phyloP scores from a whole-genome alignment of 2,329 filamentous ascomycete genomes.

The Cryphonectria parasitica region DNA sequence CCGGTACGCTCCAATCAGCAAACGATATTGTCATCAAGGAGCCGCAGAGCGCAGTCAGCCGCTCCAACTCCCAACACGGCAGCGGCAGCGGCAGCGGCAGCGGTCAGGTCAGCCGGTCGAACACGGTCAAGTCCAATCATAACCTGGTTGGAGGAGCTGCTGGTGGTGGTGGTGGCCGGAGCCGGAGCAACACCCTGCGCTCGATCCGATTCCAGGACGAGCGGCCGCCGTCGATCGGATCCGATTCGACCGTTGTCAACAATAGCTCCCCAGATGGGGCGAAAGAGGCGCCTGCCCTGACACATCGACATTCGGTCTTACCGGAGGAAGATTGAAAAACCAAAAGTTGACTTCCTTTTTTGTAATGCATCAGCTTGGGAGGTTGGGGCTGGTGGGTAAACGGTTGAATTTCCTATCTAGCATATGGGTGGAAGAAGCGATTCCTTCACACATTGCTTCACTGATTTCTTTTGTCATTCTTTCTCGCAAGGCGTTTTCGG shows the following conservation, averaged over 20 bases:
- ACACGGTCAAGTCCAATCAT: conserved; percentile 15
- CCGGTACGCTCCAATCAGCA: conserved; percentile 34
- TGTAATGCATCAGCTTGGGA: not conserved
- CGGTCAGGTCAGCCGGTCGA: conserved; percentile 25
- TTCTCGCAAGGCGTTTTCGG: conserved; percentile 27
- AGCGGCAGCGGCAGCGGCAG: not conserved
- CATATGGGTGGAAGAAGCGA: conserved; percentile 15
- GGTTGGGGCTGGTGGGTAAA: not conserved
- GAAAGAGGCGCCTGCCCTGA: not conserved
- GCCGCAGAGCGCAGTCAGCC: conserved; percentile 7
- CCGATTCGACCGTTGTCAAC: conserved; percentile 24
- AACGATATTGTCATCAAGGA: conserved; percentile 33
- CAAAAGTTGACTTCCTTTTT: not conserved
- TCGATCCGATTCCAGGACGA: conserved; percentile 16
- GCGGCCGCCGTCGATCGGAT: conserved; percentile 27
- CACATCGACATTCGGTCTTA: not conserved
- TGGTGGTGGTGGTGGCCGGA: conserved; percentile 15
- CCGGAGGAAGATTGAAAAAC: not conserved
- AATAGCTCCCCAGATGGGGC: conserved; percentile 16
- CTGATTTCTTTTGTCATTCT: not conserved
- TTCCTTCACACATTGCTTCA: not conserved
- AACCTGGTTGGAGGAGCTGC: conserved; percentile 9
- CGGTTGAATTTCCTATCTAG: no score
- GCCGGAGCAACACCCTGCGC: conserved; percentile 23
- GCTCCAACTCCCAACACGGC: conserved; percentile 8